Conservation (phyloP, 768 basidiomycete species). For the Pisolithus tinctorius region DNA sequence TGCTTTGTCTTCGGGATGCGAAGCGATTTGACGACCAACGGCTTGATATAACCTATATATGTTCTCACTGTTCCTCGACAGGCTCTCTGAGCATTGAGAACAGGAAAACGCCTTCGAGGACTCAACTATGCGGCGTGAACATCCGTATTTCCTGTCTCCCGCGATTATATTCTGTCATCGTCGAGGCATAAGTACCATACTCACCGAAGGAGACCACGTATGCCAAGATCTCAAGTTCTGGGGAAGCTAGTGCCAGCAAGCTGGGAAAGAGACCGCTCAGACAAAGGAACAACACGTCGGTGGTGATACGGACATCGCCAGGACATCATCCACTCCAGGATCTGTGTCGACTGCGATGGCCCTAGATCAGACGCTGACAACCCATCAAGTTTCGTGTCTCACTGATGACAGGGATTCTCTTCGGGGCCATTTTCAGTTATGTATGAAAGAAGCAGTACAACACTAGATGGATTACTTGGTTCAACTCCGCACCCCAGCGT, state of each 20-base stretch:
- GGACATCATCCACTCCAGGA: conserved; percentile 76
- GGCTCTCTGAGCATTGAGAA: conserved; percentile 1
- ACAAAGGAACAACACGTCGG: neutral
- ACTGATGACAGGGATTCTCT: conserved; percentile 62
- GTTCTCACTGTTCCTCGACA: conserved; percentile 45
- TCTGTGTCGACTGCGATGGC: conserved; percentile 66
- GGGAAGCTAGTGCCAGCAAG: conserved; percentile 72
- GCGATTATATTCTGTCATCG: neutral
- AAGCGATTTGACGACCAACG: conserved; percentile 50
- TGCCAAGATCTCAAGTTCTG: conserved; percentile 75
- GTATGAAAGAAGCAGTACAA: neutral
- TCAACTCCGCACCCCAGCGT: too few relatives aligned
- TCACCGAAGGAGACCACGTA: conserved; percentile 72
- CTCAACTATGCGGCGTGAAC: conserved; percentile 54
- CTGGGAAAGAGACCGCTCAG: conserved; percentile 30
- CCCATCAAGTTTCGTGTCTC: conserved; percentile 17
- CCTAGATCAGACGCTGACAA: conserved; percentile 1
- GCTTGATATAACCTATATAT: conserved; percentile 71
- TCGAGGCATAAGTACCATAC: conserved; percentile 8
- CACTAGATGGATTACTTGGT: neutral
- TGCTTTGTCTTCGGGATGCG: conserved; percentile 42
- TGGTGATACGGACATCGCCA: conserved; percentile 57
- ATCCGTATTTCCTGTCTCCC: conserved; percentile 61
- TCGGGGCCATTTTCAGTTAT: conserved; percentile 14
- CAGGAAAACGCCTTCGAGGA: conserved; percentile 4